These are phyloP conservation scores for Hibiscus tridactylites DNA, from an alignment of 345 rosid genomes.

Conservation along the genomic window DNA sequence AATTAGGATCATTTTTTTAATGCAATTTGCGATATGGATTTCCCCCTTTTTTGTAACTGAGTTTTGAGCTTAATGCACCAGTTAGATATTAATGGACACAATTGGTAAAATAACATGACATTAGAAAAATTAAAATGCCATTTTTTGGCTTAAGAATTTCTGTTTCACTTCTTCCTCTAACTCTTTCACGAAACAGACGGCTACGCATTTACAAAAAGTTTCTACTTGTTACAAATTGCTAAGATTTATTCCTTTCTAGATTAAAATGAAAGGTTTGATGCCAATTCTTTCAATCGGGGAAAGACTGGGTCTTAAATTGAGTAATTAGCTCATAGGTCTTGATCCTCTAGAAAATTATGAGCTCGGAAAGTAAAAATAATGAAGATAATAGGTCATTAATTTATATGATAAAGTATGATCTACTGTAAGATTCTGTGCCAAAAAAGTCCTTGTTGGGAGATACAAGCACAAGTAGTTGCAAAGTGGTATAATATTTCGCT, in stretches of 20 bases:
- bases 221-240: neutral
- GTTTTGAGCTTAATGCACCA: neutral
- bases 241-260: neutral
- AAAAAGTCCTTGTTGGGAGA: neutral
- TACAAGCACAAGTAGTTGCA: too few species aligned
- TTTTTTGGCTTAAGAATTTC: too few species aligned
- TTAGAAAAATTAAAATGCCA: too few species aligned
- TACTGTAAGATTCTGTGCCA: neutral
- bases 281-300: neutral
- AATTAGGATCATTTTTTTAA: neutral
- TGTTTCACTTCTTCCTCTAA: neutral
- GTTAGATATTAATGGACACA: neutral
- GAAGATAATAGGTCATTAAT: neutral
- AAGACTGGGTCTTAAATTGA: neutral
- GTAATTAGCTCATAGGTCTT: slow-evolving; percentile 19
- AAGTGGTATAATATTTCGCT: too few species aligned
- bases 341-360: slow-evolving; percentile 3
- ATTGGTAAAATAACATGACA: neutral
- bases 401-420: neutral
- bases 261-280: neutral
- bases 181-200: neutral
- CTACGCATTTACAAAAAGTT: too few species aligned
- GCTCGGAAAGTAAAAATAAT: neutral
- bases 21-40: neutral
- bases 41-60: too few species aligned